Conservation (phyloP, 2,329 filamentous ascomycete genomes). For the Trichoderma atroviride region DNA sequence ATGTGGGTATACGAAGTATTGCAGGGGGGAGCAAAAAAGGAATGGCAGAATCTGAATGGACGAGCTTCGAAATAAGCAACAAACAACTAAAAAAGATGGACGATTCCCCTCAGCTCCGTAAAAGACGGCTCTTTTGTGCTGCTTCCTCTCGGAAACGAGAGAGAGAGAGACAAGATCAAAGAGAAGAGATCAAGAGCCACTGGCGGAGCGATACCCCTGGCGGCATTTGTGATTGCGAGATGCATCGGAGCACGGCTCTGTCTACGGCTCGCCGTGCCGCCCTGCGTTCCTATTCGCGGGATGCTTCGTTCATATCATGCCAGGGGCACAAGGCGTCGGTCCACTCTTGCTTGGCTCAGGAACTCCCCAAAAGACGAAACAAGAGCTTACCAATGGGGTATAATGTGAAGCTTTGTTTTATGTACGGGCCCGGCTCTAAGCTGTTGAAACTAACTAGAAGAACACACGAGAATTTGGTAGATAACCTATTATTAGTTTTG, state of each 20-base stretch:
- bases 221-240: constrained; percentile 7
- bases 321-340: constrained; percentile 21
- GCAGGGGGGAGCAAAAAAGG: neutral
- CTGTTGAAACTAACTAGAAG: neutral
- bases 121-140: neutral
- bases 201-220: constrained; percentile 2
- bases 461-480: neutral
- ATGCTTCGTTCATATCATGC: constrained; percentile 10
- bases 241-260: constrained; percentile 18
- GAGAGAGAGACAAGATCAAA: neutral
- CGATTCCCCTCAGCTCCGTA: neutral
- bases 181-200: neutral
- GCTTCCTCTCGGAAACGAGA: neutral
- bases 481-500: neutral
- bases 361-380: neutral
- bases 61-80: constrained; percentile 13
- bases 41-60: constrained; percentile 16
- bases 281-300: constrained; percentile 17
- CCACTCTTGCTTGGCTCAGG: constrained; percentile 2
- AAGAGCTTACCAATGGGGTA: neutral
- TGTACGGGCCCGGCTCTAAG: neutral
- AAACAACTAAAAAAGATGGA: neutral
- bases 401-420: neutral
- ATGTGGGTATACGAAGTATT: neutral
- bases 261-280: constrained; percentile 3